Evolutionary conservation across 1,284 basidiomycete species (phyloP), one percentile per base, ranked within the genome.

Genomic region (Gymnopus androsaceus): DNA sequence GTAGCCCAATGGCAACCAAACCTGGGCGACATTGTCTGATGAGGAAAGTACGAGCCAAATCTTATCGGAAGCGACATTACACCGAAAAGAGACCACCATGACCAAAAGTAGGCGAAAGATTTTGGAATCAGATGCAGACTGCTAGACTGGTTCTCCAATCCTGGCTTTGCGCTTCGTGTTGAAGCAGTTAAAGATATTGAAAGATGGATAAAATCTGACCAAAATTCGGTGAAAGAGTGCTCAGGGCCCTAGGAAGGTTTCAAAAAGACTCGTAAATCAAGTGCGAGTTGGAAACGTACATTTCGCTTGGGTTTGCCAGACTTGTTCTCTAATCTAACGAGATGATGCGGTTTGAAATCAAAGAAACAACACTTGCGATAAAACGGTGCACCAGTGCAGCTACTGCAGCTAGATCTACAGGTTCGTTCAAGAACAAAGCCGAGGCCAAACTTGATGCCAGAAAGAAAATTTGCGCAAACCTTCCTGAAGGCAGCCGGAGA

Each of bases 181-280:
- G 83, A 87, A 4, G 92, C 92, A 34, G 84, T 83, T 58, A 98
- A 77, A 0, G 95, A 98, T 45, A 96, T 79, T 0, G 94, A 95
- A 54, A 97, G 83, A 72, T 99, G 96, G 57, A 98, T 87, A 69
- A 94, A 97, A 71, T 98, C 90, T 7, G 95, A 97, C 31, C 96
- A 86, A 74, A 98, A 98, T 2, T 84, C 90, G 57, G 84, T 83
- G 70, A 86, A 98, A 0, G 95, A 95, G 72, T 99, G 96, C 36
- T 79, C 71, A 21, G 66, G 59, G 25, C 71, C 74, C 85, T 85
- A 57, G 17, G 27, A 28, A 28, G 51, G 8, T 9, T 42, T n/a
- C 33, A 11, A 41, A 51, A 19, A 40, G 31, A 23, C 51, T 15
- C 28, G 42, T 37, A 4, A 51, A 40, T 23, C 21, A 36, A 34